These are phyloP conservation scores for Naganishia albida DNA, from an alignment of 1,284 basidiomycete genomes.

Conservation along the genomic window DNA sequence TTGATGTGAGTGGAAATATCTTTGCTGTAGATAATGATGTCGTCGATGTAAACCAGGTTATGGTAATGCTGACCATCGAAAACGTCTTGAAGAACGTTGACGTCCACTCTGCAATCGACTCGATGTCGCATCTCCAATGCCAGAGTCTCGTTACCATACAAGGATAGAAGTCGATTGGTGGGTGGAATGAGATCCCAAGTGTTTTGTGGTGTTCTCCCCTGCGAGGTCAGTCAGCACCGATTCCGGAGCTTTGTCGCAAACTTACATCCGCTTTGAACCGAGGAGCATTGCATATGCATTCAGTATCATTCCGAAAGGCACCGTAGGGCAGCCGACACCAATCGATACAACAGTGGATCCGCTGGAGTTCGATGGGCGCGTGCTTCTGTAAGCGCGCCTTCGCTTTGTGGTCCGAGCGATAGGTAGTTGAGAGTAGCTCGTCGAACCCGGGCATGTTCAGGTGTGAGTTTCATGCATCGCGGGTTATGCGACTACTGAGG, in stretches of 20 bases:
- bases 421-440: neutral
- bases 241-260: neutral
- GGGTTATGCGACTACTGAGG: neutral
- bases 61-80: constrained; percentile 29
- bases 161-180: neutral
- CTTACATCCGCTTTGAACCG: too few relatives aligned
- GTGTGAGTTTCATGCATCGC: neutral
- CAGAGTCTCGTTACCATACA: neutral
- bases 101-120: too few relatives aligned
- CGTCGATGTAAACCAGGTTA: constrained; percentile 40
- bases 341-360: neutral
- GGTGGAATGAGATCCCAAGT: neutral
- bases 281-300: too few relatives aligned
- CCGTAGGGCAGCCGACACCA: neutral
- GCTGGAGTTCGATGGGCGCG: neutral
- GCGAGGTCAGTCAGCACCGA: neutral
- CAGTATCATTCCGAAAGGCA: too few relatives aligned
- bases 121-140: neutral
- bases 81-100: too few relatives aligned
- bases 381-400: neutral
- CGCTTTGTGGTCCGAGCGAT: neutral
- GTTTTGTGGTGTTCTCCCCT: neutral
- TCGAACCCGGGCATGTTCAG: neutral
- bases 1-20: constrained; percentile 51
- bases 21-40: constrained; percentile 42